Conservation (phyloP, 2,329 filamentous ascomycete species). For the Madurella fahalii region DNA sequence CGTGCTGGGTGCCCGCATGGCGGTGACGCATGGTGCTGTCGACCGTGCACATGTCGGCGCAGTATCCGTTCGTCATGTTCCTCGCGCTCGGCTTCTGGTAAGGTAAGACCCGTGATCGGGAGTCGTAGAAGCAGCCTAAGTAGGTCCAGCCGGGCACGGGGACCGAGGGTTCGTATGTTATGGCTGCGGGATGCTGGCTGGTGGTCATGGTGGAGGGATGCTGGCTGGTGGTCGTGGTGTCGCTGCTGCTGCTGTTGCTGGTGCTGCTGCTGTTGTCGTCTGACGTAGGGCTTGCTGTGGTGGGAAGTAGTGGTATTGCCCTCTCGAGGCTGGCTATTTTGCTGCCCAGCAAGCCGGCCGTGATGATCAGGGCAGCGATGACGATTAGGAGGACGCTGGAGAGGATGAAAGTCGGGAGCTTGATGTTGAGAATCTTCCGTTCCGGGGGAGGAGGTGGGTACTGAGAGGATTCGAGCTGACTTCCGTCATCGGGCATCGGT, state of each 20-base stretch:
- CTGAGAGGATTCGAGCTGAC: not conserved
- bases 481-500: not conserved
- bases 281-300: not conserved
- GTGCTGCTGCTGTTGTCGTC: not conserved
- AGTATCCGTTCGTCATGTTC: slow-evolving; percentile 7
- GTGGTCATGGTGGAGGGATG: not conserved
- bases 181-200: no score
- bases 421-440: not conserved
- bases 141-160: slow-evolving; percentile 6
- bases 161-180: not conserved
- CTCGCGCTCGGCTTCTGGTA: not conserved
- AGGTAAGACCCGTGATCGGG: not conserved
- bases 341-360: not conserved
- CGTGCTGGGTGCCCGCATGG: slow-evolving; percentile 4
- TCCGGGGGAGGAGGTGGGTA: not conserved
- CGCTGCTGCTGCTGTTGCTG: not conserved
- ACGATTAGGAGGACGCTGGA: not conserved
- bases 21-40: not conserved
- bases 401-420: not conserved
- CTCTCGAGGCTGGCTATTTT: slow-evolving; percentile 2
- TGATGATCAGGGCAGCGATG: slow-evolving; percentile 1
- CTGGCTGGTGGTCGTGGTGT: not conserved
- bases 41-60: not conserved
- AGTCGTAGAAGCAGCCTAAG: slow-evolving; percentile 9
- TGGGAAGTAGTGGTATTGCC: not conserved